phyloP scores from a whole-genome alignment of 2,329 filamentous ascomycete species.

The Penicillium sp. region DNA sequence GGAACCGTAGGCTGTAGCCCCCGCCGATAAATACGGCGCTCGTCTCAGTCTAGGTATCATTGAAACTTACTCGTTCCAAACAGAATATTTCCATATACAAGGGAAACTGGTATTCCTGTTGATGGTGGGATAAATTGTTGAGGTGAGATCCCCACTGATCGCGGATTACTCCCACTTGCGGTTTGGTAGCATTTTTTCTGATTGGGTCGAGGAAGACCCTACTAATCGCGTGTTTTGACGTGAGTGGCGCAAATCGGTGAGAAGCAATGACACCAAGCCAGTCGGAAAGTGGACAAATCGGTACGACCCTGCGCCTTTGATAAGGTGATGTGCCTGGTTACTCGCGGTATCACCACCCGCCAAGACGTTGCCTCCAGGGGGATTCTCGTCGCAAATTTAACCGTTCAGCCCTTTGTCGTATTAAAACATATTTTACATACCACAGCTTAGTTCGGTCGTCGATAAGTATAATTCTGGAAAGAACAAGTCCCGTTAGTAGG shows the following conservation, averaged over 20 bases:
- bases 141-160: neutral
- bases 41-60: neutral
- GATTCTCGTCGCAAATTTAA: neutral
- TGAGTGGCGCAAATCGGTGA: neutral
- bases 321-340: too few relatives aligned
- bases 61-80: neutral
- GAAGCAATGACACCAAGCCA: neutral
- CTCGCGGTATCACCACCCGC: neutral
- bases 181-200: neutral
- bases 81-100: neutral
- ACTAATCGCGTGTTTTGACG: neutral
- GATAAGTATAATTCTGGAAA: neutral
- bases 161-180: neutral
- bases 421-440: neutral
- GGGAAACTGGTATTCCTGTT: neutral
- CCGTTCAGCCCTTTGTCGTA: neutral
- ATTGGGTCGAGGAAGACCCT: slow-evolving; percentile 18
- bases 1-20: neutral
- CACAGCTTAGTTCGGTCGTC: neutral
- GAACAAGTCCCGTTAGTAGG: neutral
- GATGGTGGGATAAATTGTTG: neutral
- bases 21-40: neutral
- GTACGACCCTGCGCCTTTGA: too few relatives aligned
- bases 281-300: too few relatives aligned
- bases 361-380: neutral